Evolutionary conservation across 768 basidiomycete species (phyloP).

Genomic region (Lactarius hengduanensis): DNA sequence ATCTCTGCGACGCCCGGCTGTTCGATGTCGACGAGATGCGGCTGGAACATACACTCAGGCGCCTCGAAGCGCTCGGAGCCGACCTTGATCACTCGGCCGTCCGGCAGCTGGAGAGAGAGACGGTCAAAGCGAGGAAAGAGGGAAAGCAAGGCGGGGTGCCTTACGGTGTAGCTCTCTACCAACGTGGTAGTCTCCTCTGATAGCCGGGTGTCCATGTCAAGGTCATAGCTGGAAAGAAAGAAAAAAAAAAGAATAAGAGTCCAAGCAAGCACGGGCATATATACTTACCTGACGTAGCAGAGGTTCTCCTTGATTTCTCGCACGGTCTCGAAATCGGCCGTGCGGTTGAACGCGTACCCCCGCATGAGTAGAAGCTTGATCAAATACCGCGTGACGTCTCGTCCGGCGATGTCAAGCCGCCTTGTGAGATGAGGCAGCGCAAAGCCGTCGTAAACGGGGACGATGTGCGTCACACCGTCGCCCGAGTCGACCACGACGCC

Average conservation of each 20-base stretch:
- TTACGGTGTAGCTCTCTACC: conserved; percentile 93
- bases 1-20: conserved; percentile 98
- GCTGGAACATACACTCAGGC: conserved; percentile 99
- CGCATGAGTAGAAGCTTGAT: conserved; percentile 99
- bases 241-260: background rate
- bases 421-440: conserved; percentile 93
- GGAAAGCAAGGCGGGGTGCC: background rate
- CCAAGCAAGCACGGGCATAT: no score
- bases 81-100: conserved; percentile 95
- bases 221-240: conserved; percentile 68
- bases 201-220: conserved; percentile 91
- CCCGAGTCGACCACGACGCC: conserved; percentile 99
- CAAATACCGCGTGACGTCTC: conserved; percentile 97
- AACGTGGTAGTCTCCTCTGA: conserved; percentile 95
- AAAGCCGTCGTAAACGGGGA: conserved; percentile 97
- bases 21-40: conserved; percentile 94
- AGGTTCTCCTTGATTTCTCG: conserved; percentile 98
- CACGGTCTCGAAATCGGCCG: conserved; percentile 99
- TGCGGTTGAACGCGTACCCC: conserved; percentile 99
- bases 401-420: conserved; percentile 94
- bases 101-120: conserved; percentile 67
- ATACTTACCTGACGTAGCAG: conserved; percentile 85
- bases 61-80: conserved; percentile 98
- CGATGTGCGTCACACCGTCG: conserved; percentile 98
- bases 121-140: conserved; percentile 16